These are phyloP conservation scores for Simmondsia chinensis DNA, from an alignment of 148 eudicot genomes.

Conservation along the genomic window DNA sequence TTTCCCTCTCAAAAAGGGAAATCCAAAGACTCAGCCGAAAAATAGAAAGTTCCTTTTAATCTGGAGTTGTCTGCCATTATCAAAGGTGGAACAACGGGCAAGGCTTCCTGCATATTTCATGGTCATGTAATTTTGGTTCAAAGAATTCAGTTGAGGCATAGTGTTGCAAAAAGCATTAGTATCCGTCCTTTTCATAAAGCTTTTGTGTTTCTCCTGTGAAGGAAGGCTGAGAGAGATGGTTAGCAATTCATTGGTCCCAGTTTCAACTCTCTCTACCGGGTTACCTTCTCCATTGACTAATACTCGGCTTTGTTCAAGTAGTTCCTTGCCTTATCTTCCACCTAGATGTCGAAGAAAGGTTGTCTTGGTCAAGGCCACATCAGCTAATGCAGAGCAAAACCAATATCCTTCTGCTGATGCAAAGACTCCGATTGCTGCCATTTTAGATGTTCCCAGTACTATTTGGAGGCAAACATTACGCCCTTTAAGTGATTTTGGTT, in stretches of 20 bases:
- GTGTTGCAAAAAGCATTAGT: no score
- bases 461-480: slow-evolving; percentile 69
- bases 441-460: slow-evolving; percentile 49
- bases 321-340: slow-evolving; percentile 34
- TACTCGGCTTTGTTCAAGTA: slow-evolving; percentile 13
- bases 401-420: slow-evolving; percentile 29
- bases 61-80: no score
- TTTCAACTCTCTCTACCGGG: slow-evolving; percentile 24
- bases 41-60: no score
- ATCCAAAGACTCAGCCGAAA: no score
- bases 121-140: no score
- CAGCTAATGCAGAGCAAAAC: slow-evolving; percentile 31
- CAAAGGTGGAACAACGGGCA: no score
- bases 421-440: slow-evolving; percentile 36
- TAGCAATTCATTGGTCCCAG: slow-evolving; percentile 35
- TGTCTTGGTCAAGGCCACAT: slow-evolving; percentile 28
- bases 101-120: no score
- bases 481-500: slow-evolving; percentile 80
- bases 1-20: no score
- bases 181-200: no score
- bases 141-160: no score
- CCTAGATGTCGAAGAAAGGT: slow-evolving; percentile 26
- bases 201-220: no score
- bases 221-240: slow-evolving; percentile 25
- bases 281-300: slow-evolving; percentile 22